Evolutionary conservation across 257 asterid genomes (phyloP).

Genomic region (Solanum dulcamara): DNA sequence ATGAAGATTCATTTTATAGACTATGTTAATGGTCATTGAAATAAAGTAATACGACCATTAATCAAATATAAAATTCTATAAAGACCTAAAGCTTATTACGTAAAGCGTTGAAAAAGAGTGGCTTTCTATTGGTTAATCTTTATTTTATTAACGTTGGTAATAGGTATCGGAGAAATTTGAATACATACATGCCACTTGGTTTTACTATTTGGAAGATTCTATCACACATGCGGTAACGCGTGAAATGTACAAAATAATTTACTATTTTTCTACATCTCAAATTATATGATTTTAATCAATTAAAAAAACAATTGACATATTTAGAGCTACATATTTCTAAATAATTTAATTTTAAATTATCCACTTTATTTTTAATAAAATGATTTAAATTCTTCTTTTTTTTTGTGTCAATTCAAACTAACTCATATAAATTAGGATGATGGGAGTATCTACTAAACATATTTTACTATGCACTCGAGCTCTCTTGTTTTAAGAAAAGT

Average conservation of each 20-base stretch:
- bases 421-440: no score
- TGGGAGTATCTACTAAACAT: not conserved
- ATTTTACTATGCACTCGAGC: not conserved
- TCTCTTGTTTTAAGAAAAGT: not conserved
- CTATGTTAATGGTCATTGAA: not conserved
- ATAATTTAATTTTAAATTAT: no score
- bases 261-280: no score
- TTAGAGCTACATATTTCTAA: no score
- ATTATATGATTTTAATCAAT: no score
- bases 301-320: no score
- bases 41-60: not conserved
- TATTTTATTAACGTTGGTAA: not conserved
- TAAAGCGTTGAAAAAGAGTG: not conserved
- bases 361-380: no score
- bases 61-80: not conserved
- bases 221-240: not conserved
- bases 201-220: not conserved
- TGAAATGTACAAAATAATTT: not conserved
- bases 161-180: not conserved
- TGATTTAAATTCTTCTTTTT: no score
- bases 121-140: not conserved
- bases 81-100: not conserved
- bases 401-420: no score
- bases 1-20: not conserved
- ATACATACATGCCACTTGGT: not conserved